These are phyloP conservation scores for Fusarium odoratissimum DNA, from an alignment of 2,329 filamentous ascomycete genomes.

Conservation along the genomic window DNA sequence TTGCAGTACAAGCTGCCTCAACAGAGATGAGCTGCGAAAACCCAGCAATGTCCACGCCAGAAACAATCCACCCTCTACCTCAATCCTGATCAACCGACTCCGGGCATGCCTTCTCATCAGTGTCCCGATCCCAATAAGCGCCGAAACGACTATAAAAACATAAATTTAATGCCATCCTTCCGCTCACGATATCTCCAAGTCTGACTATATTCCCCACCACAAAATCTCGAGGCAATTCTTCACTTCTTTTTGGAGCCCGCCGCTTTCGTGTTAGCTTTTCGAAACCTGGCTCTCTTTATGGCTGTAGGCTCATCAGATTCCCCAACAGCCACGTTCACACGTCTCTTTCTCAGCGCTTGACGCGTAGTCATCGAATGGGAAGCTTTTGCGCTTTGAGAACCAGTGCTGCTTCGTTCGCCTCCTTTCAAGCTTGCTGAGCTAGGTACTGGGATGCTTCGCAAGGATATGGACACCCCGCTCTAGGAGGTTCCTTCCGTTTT, in stretches of 20 bases:
- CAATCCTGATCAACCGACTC: constrained; percentile 26
- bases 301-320: neutral
- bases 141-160: constrained; percentile 27
- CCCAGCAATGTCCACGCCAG: constrained; percentile 8
- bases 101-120: constrained; percentile 28
- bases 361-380: constrained; percentile 1
- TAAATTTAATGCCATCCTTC: constrained; percentile 18
- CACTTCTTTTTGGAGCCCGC: neutral
- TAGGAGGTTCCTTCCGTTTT: constrained; percentile 42
- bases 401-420: neutral
- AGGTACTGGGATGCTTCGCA: constrained; percentile 5
- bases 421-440: neutral
- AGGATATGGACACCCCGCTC: constrained; percentile 37
- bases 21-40: constrained; percentile 1
- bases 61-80: constrained; percentile 21
- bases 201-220: constrained; percentile 12
- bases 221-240: neutral
- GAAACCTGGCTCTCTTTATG: constrained; percentile 10
- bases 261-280: constrained; percentile 1
- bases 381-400: constrained; percentile 5
- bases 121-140: constrained; percentile 35
- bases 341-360: constrained; percentile 11
- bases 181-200: constrained; percentile 16
- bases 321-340: neutral
- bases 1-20: constrained; percentile 9